A percentile compares a stretch with the other conserved stretches of the same genome.
Evolutionary conservation across 2,329 filamentous ascomycete genomes (phyloP).

Genomic region (Apiospora kogelbergensis): DNA sequence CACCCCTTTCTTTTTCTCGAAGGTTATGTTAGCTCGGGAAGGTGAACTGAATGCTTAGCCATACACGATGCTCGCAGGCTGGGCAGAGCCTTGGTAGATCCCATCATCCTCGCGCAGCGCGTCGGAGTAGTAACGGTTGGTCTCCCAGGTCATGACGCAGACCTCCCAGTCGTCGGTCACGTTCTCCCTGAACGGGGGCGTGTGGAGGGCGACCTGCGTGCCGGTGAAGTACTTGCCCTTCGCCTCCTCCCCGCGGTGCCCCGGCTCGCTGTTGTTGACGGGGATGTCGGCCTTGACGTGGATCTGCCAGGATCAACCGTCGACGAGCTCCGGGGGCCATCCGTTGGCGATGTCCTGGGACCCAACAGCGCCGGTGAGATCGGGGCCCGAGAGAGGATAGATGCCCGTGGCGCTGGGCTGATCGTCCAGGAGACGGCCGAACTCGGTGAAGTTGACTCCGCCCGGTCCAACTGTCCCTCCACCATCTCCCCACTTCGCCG

Average conservation of each 20-base stretch:
- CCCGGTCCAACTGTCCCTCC: background rate
- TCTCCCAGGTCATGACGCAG: slow-evolving; percentile 9
- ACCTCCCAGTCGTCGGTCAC: background rate
- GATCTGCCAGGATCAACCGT: slow-evolving; percentile 12
- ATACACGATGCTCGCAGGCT: too few species aligned
- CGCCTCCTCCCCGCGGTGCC: background rate
- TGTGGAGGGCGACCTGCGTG: slow-evolving; percentile 1
- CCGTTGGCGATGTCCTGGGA: background rate
- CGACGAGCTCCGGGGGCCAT: background rate
- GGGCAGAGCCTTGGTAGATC: too few species aligned
- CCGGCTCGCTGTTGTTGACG: background rate
- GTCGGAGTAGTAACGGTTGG: background rate
- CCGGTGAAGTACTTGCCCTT: slow-evolving; percentile 7
- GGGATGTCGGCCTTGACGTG: slow-evolving; percentile 10
- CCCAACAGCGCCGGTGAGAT: background rate
- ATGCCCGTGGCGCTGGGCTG: slow-evolving; percentile 10
- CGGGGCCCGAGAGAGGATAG: slow-evolving; percentile 11
- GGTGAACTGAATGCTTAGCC: too few species aligned
- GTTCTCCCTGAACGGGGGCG: background rate
- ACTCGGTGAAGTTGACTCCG: background rate
- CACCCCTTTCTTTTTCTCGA: background rate
- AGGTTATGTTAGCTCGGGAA: background rate
- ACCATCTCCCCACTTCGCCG: background rate
- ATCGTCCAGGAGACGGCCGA: background rate
- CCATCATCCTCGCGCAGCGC: slow-evolving; percentile 11